Conservation (phyloP, 2,329 filamentous ascomycete species). For the Ceratocystis colombiana region DNA sequence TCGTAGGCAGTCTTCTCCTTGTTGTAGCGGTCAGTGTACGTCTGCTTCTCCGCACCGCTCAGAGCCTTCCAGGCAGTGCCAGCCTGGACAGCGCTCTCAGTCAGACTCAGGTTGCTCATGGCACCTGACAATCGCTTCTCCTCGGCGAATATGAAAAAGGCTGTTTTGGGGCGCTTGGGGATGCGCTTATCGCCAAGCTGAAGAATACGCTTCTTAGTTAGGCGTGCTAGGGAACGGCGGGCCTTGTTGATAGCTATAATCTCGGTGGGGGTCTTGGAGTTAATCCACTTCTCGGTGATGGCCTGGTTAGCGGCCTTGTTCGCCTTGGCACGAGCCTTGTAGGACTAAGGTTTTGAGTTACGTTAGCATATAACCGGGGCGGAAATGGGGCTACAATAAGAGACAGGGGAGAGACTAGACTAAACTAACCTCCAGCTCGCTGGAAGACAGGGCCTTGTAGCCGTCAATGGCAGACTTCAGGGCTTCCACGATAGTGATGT, state of each 20-base stretch:
- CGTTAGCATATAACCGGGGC: background rate
- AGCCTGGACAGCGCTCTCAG: constrained; percentile 29
- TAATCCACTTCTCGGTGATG: constrained; percentile 41
- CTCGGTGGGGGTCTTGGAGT: constrained; percentile 34
- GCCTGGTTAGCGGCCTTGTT: constrained; percentile 38
- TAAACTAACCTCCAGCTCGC: constrained; percentile 39
- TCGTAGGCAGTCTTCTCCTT: constrained; percentile 13
- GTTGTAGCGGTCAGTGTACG: constrained; percentile 25
- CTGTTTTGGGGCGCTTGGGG: constrained; percentile 34
- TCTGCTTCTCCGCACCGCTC: constrained; percentile 36
- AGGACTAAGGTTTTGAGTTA: constrained; percentile 30
- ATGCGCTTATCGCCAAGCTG: constrained; percentile 41
- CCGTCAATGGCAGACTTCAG: constrained; percentile 30
- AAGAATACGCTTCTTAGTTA: constrained; percentile 28
- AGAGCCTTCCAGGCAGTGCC: constrained; percentile 38
- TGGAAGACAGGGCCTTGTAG: constrained; percentile 36
- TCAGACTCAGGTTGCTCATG: constrained; percentile 19
- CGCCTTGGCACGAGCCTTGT: constrained; percentile 32
- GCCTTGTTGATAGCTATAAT: constrained; percentile 41
- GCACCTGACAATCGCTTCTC: constrained; percentile 33
- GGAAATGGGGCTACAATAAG: background rate
- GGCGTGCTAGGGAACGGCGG: constrained; percentile 36
- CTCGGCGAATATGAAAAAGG: constrained; percentile 36
- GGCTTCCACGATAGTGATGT: constrained; percentile 24
- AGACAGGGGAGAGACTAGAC: background rate